Evolutionary conservation across 1,284 basidiomycete species (phyloP), one percentile per base, ranked within the genome.

Genomic region (Apiotrichum sp.): DNA sequence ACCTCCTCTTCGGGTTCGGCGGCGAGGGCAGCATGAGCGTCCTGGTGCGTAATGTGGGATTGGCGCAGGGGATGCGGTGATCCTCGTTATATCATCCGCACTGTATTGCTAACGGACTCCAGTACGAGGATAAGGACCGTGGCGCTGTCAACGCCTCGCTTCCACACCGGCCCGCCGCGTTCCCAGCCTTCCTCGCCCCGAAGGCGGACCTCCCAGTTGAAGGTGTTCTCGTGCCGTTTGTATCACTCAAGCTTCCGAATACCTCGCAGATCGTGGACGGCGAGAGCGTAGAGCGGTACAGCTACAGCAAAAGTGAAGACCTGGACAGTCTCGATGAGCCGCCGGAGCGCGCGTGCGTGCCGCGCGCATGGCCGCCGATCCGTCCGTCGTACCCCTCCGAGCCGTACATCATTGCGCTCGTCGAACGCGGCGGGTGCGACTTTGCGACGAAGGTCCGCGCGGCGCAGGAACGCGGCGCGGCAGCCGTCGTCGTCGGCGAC

Each of bases 401-500:
- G 8, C 66, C 65, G 7, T 59, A 44, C 35, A 52, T 50, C 84
- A 87, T 95, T 68, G 92, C 88, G 0, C 80, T 95, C 47, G 84
- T 93, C 0, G 87, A 93, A 71, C 79, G 92, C 47, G 91, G 91
- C 0, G 78, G 83, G 47, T 96, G 92, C 69, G 84, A 89, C 53
- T 96, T 96, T 70, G 86, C 88, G 11, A 85, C 84, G 65, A 96
- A 96, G 78, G 87, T 82, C 56, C 78, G 87, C 48, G 85, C 88
- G 65, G 89, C 90, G 0, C 88, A 93, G 71, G 78, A 81, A 43
- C 77, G 89, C 10, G 91, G 90, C n/a, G 90, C 91, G 0, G 82
- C 80, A 62, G 90, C 86, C 1, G 86, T 93, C 32, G 83, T 95
- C n/a, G 88, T 96, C 1, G 92, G 91, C 44, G 91, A 92, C 48